phyloP scores from a whole-genome alignment of 192 early-diverging fungal genomes.

The Allomyces macrogynus region DNA sequence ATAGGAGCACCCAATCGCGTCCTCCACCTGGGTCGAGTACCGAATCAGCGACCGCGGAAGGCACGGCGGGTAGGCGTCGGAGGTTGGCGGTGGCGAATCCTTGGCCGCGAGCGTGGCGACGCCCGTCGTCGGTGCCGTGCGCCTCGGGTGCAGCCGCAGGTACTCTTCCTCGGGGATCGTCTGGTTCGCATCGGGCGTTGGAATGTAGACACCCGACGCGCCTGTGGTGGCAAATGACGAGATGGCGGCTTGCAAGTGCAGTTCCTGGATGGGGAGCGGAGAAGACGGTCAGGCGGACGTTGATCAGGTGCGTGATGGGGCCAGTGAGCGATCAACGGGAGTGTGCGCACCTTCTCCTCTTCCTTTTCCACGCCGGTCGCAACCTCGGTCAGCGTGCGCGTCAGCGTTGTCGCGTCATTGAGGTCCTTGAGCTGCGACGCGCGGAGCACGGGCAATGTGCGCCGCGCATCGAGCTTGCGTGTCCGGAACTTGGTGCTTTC shows the following conservation, averaged over 20 bases:
- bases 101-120: no score
- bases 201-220: conserved; percentile 52
- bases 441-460: conserved; percentile 57
- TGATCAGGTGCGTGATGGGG: conserved; percentile 2
- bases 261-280: conserved; percentile 43
- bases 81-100: no score
- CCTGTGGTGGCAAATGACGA: conserved; percentile 41
- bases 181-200: conserved; percentile 75
- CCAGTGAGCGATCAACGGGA: no score
- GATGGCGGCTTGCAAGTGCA: conserved; percentile 83
- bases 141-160: no score
- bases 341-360: conserved; percentile 66
- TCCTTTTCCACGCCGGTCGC: conserved; percentile 96
- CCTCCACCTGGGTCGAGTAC: conserved; percentile 73
- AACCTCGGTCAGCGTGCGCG: conserved; percentile 37
- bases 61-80: background rate
- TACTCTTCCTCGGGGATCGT: conserved; percentile 28
- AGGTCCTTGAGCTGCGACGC: conserved; percentile 66
- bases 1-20: conserved; percentile 67
- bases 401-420: conserved; percentile 46
- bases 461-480: conserved; percentile 76
- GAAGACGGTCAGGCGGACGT: conserved; percentile 1
- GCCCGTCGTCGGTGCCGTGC: no score
- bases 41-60: conserved; percentile 40
- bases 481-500: conserved; percentile 29